Evolutionary conservation across 495 filamentous ascomycete genomes (phyloP), one percentile per base, ranked within the genome.

Genomic region (Bryoglossum gracile): DNA sequence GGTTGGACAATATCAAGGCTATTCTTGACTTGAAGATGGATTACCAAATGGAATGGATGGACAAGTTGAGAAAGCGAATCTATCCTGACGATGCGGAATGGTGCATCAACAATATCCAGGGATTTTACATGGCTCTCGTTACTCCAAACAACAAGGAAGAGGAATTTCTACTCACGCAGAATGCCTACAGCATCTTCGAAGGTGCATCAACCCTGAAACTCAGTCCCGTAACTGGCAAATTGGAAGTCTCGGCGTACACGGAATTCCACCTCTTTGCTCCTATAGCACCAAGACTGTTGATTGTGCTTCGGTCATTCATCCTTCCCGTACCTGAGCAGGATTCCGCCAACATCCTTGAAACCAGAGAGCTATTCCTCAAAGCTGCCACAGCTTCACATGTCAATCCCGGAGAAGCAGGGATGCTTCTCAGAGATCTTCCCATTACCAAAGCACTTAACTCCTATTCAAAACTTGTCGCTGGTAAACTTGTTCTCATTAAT

Each of bases 91-190:
- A 77, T 54, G 74, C 71, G 0, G 34, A 49, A 14, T 70, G 66
- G 68, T 73, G 74, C 43, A 37, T 68, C 17, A 34, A 18, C 1
- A 62, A 77, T 54, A 50, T 56, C 4, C 50, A 67, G 23, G 43
- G 14, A 8, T 66, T 53, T 24, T 78, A 70, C 56, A 63, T 76
- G 50, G 58, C 71, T 5, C 59, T 78, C 35, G 72, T 68, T 49
- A 71, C 65, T 18, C 73, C 73, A 1, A 25, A 44, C 0, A 40
- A 63, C 3, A 24, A 39, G 2, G 54, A 57, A 1, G 64, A 68
- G 10, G 76, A 78, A 36, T 80, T 78, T 50, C 43, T 80, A 17
- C 56, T 78, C 19, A 70, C 74, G 0, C 66, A 76, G 17, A 68
- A 71, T 24, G 59, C 57, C 26, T 77, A 71, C 50, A 60, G 58